Evolutionary conservation across 2,329 filamentous ascomycete species (phyloP).

Genomic region (Thielaviopsis populi): DNA sequence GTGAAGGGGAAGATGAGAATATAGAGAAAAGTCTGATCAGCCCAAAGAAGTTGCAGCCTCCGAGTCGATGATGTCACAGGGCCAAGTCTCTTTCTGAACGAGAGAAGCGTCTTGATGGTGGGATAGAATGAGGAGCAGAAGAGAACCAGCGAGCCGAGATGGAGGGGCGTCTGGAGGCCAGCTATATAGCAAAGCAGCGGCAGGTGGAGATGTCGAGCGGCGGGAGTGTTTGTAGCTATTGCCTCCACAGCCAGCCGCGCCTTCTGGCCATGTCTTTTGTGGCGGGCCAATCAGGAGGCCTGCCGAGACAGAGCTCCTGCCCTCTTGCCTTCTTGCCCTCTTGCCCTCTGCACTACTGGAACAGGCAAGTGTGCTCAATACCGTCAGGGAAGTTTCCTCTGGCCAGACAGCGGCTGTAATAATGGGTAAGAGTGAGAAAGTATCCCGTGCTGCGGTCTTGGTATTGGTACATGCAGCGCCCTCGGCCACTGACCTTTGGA

Average conservation of each 20-base stretch:
- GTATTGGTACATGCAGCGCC: not conserved
- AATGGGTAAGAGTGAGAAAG: not conserved
- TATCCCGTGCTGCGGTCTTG: not conserved
- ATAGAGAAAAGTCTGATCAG: not conserved
- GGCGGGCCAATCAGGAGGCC: not conserved
- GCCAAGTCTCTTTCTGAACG: slow-evolving; percentile 3
- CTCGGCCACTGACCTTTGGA: not conserved
- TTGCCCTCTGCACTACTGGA: not conserved
- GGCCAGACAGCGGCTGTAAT: not conserved
- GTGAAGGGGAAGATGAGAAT: not conserved
- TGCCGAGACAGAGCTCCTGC: not conserved
- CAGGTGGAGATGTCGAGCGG: not conserved
- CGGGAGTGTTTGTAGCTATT: not conserved
- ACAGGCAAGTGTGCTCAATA: not conserved
- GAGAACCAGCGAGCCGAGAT: not conserved
- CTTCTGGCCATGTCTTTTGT: not conserved
- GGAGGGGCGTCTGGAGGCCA: not conserved
- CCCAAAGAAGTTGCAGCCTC: not conserved
- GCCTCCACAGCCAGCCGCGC: not conserved
- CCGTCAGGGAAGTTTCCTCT: not conserved
- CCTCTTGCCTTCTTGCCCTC: not conserved
- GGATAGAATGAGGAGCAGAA: not conserved
- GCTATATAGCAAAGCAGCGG: slow-evolving; percentile 7
- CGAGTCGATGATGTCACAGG: not conserved
- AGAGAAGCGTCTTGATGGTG: slow-evolving; percentile 10